Conservation (phyloP, 495 filamentous ascomycete genomes). For the Penicillium manginii region DNA sequence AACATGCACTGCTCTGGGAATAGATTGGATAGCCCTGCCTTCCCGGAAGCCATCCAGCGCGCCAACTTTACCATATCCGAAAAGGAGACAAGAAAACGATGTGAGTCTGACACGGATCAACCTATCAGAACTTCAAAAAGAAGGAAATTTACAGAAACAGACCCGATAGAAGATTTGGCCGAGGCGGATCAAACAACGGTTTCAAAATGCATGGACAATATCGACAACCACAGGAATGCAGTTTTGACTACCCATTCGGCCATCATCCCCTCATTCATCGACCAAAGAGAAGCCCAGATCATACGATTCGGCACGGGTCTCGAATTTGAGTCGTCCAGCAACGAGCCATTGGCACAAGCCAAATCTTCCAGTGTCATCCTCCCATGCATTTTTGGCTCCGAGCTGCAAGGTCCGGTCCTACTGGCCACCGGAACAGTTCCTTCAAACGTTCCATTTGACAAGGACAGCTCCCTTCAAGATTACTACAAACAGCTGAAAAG, state of each 20-base stretch:
- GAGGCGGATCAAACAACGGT: neutral
- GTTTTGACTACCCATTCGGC: neutral
- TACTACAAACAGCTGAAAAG: neutral
- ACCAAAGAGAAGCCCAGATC: neutral
- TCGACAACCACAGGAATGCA: neutral
- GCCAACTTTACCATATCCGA: constrained; percentile 3
- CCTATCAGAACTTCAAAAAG: neutral
- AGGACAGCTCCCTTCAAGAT: neutral
- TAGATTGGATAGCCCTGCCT: constrained; percentile 2
- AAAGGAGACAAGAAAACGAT: neutral
- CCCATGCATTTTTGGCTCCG: neutral
- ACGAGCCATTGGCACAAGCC: neutral
- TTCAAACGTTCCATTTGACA: neutral
- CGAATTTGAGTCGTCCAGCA: neutral
- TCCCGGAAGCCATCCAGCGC: constrained; percentile 7
- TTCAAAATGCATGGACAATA: neutral
- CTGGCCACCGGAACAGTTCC: neutral
- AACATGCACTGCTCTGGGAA: neutral
- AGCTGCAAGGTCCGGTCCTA: neutral
- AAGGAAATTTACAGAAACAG: neutral
- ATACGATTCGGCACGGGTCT: neutral
- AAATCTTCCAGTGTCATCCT: neutral
- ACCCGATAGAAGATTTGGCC: neutral
- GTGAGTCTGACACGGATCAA: neutral
- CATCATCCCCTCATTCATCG: neutral